Base-by-base conservation (phyloP, 176 grass and related monocot genomes). In the Calamus simplicifolius region DNA sequence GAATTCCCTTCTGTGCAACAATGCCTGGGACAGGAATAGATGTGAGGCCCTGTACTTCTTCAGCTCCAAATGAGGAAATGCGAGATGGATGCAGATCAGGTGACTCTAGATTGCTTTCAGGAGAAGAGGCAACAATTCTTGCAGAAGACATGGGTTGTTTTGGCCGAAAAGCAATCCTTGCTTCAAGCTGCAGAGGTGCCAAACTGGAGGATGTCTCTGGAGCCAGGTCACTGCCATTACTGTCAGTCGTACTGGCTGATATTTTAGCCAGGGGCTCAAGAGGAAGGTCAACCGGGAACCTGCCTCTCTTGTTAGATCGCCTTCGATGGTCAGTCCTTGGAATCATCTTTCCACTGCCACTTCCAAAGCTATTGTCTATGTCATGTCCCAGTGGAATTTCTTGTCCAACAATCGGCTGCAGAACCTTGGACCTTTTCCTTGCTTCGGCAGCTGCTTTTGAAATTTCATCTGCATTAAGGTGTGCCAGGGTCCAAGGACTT, bases 381-480 rank as follows among this genome's bases (percentile, higher is more conserved):
- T 79, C 82, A 5, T 72, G 74, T 25, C 70, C 54, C 28, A 18
- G 73, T 25, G 50, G 62, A 17, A 16, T 5, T 23, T 80, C 78
- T 61, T 75, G 76, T 78, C 68, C 82, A 49, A 21, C 16, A 6
- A 85, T 57, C 62, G 87, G 87, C 57, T 92, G 89, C 59, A 98
- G 73, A 67, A 92, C 77, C 54, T 75, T 85, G 73, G 93, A 98
- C 80, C 85, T 98, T 72, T 89, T 98, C 56, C 74, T 78, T 25
- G 93, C 84, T 48, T 89, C 71, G 0, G 81, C 79, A 15, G 93
- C 88, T 70, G 85, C 93, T 81, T 85, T 98, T 19, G 88, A 98
- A 64, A 98, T 84, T 72, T 98, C 93, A 60, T 98, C 93, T 2
- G 88, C 88, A 43, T 98, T 98, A 52, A 98, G 79, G 19, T 88